phyloP scores from a whole-genome alignment of 331 rosid species.

The Ulmus americana region DNA sequence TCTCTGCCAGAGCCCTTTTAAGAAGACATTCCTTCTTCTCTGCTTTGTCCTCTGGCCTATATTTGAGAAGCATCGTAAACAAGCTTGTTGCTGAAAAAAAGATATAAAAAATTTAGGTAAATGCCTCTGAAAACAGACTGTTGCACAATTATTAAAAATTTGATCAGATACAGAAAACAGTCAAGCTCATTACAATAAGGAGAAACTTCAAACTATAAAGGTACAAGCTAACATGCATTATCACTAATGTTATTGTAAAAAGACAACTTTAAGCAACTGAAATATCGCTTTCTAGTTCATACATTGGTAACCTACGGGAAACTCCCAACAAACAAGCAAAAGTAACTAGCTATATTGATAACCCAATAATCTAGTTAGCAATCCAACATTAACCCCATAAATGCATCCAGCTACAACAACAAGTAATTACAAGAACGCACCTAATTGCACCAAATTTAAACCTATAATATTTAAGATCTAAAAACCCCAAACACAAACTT shows the following conservation, averaged over 20 bases:
- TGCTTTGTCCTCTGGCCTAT: constrained; percentile 38
- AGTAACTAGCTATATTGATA: background rate
- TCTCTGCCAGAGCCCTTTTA: constrained; percentile 32
- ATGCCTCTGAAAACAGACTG: no score
- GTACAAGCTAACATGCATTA: no score
- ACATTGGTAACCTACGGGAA: background rate
- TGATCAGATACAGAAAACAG: no score
- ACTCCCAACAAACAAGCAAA: background rate
- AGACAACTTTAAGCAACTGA: no score
- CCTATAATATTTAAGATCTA: constrained; percentile 6
- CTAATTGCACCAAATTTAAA: background rate
- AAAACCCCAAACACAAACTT: constrained; percentile 16
- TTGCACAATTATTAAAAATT: no score
- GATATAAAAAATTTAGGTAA: no score
- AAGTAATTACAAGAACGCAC: constrained; percentile 1
- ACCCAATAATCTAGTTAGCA: constrained; percentile 10
- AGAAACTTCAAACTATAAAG: no score
- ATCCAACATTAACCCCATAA: constrained; percentile 1
- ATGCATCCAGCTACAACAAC: constrained; percentile 11
- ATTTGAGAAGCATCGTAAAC: constrained; percentile 40
- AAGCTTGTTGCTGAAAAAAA: constrained; percentile 22
- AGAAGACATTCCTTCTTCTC: constrained; percentile 33
- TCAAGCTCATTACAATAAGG: no score
- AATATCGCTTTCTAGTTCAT: background rate
- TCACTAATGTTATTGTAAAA: no score